Evolutionary conservation across 257 asterid species (phyloP).

Genomic region (Parsonsia alboflavescens): DNA sequence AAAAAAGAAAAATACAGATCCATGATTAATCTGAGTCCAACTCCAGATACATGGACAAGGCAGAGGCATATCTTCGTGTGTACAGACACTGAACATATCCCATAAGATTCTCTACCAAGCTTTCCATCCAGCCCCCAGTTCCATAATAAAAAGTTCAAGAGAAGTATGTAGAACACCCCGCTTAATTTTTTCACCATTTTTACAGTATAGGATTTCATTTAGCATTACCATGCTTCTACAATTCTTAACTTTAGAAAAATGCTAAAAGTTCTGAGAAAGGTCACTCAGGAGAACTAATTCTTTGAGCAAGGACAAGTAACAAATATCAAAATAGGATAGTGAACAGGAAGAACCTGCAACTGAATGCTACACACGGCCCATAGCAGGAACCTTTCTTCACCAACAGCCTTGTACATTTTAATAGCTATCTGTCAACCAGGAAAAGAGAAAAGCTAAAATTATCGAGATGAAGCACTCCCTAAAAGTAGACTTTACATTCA

Average conservation of each 20-base stretch:
- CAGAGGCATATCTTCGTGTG: not conserved
- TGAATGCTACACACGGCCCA: conserved; percentile 99
- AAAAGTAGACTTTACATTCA: not conserved
- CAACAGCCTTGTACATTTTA: conserved; percentile 81
- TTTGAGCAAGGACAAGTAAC: not conserved
- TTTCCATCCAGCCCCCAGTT: not conserved
- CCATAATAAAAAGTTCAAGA: not conserved
- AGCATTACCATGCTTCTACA: not conserved
- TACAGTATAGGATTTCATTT: not conserved
- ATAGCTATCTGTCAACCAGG: conserved; percentile 65
- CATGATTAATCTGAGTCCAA: no score
- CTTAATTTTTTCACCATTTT: not conserved
- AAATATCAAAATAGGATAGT: not conserved
- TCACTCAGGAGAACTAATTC: not conserved
- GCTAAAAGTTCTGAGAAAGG: not conserved
- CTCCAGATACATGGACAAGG: not conserved
- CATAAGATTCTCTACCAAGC: not conserved
- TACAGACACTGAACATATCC: not conserved
- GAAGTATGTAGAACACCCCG: not conserved
- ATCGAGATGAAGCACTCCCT: not conserved
- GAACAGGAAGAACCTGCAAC: conserved; percentile 62
- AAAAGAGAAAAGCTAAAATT: conserved; percentile 2
- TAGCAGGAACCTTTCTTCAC: conserved; percentile 88
- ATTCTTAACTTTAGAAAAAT: not conserved
- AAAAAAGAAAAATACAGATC: no score